phyloP scores from a whole-genome alignment of 1,139 yeast species.

The Scheffersomyces quercinus region DNA sequence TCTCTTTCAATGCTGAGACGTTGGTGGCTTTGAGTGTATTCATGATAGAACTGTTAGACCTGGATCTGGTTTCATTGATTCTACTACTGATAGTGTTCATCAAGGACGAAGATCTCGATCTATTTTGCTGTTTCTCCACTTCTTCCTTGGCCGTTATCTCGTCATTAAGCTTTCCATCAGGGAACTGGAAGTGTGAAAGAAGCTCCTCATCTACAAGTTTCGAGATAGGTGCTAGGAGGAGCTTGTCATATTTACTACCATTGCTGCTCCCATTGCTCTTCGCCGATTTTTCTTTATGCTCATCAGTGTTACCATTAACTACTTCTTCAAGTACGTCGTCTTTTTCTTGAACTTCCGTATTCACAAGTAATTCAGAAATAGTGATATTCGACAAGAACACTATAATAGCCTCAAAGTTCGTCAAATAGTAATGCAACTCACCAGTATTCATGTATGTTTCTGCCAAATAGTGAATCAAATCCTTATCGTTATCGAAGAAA shows the following conservation, averaged over 20 bases:
- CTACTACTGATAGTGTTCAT: constrained; percentile 36
- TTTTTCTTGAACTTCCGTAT: constrained; percentile 1
- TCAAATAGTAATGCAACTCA: constrained; percentile 40
- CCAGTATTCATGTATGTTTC: constrained; percentile 37
- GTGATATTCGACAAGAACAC: constrained; percentile 41
- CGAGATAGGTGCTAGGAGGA: constrained; percentile 12
- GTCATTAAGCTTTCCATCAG: constrained; percentile 24
- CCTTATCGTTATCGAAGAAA: constrained; percentile 33
- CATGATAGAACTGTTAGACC: constrained; percentile 33
- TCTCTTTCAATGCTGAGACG: constrained; percentile 22
- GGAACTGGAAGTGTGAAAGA: constrained; percentile 30
- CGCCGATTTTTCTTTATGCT: constrained; percentile 4
- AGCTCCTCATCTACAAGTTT: constrained; percentile 37
- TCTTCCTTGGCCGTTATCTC: constrained; percentile 18
- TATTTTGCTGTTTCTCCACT: constrained; percentile 13
- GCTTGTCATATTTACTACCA: constrained; percentile 3
- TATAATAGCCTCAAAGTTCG: constrained; percentile 46
- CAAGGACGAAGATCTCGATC: constrained; percentile 43
- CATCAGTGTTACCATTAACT: constrained; percentile 3
- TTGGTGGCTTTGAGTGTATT: constrained; percentile 21
- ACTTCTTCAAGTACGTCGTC: constrained; percentile 7
- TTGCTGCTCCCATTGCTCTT: not conserved
- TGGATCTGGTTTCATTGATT: constrained; percentile 33
- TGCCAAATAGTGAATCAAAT: constrained; percentile 29
- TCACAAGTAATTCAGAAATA: constrained; percentile 25